Base-by-base conservation (phyloP, 768 basidiomycete genomes). In the Suillus weaverae region DNA sequence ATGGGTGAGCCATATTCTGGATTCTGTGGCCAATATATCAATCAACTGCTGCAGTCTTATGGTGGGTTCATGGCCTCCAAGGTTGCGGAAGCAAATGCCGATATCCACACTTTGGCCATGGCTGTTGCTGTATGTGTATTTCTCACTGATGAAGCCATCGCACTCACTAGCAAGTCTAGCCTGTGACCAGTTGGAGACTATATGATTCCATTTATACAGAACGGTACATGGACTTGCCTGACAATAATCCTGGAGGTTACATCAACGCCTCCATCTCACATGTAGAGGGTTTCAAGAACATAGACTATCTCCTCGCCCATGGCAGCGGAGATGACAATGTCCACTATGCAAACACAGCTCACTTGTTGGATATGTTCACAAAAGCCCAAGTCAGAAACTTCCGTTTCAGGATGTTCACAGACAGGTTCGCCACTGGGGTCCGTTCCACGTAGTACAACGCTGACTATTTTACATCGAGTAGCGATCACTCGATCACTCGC, bases 281-380 rank as follows among this genome's bases (percentile, higher is more conserved):
- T 72, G 94, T 97, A 57, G 89, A 89, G 11, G 94, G 89, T 4
- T 99, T 99, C 82, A 79, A 85, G 67, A 81, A 91, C 64, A 83
- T 89, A 36, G 86, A 94, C 68, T 99, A 85, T 75, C 75, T 96
- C 59, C 86, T 98, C 61, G 92, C 91, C 11, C 96, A 98, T 71
- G 97, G 97, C 36, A 94, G 89, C 69, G 97, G 90, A 10, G 97
- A 99, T 74, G 97, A 99, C 74, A 99, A 99, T 72, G 95, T 99
- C 53, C 97, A 99, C 77, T 95, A 86, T 71, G 86, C 91, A 44
- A 96, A 99, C 78, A 88, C 91, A 62, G 95, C 95, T 14, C 92
- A 92, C 69, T 72, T 99, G 71, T 78, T 99, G 41, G 97, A 99
- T 76, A 95, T 97, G 89, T 85, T 99, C 69, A 98, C 95, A 0